phyloP scores from a whole-genome alignment of 2,329 filamentous ascomycete species.

The Cytospora schulzeri region DNA sequence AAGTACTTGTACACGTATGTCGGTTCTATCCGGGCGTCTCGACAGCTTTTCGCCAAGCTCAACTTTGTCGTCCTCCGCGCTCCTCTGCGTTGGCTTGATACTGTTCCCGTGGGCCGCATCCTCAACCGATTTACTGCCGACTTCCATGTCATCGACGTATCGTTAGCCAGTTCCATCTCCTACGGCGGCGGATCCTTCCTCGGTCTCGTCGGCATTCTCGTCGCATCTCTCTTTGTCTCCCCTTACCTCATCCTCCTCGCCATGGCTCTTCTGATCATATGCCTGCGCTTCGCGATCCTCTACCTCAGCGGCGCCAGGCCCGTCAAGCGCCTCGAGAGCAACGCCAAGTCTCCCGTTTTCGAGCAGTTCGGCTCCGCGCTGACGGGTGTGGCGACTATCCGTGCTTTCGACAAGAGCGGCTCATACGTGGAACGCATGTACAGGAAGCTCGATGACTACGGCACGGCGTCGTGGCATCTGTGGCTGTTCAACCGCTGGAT shows the following conservation, averaged over 20 bases:
- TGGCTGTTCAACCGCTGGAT: constrained; percentile 80
- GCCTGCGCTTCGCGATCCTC: constrained; percentile 57
- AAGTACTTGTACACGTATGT: constrained; percentile 65
- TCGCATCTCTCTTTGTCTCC: constrained; percentile 69
- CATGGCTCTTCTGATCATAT: constrained; percentile 57
- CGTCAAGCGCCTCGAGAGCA: constrained; percentile 76
- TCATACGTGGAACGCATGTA: constrained; percentile 73
- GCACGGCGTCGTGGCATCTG: constrained; percentile 65
- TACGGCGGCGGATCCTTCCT: constrained; percentile 63
- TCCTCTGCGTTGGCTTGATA: constrained; percentile 79
- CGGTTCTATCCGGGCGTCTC: constrained; percentile 70
- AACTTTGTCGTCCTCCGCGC: constrained; percentile 69
- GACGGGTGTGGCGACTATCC: constrained; percentile 72
- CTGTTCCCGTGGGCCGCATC: constrained; percentile 74
- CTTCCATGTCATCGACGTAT: constrained; percentile 72
- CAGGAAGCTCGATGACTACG: constrained; percentile 67
- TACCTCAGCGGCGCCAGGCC: constrained; percentile 75
- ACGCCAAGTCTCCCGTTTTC: constrained; percentile 76
- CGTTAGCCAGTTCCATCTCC: constrained; percentile 64
- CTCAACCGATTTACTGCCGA: constrained; percentile 79
- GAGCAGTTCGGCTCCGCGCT: constrained; percentile 77
- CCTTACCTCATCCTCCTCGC: constrained; percentile 66
- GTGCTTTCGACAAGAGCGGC: constrained; percentile 70
- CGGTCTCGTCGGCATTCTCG: constrained; percentile 64
- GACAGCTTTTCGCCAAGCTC: constrained; percentile 66